Evolutionary conservation across 2,329 filamentous ascomycete species (phyloP), one percentile per base, ranked within the genome.

Genomic region (Cordyceps tenuipes): DNA sequence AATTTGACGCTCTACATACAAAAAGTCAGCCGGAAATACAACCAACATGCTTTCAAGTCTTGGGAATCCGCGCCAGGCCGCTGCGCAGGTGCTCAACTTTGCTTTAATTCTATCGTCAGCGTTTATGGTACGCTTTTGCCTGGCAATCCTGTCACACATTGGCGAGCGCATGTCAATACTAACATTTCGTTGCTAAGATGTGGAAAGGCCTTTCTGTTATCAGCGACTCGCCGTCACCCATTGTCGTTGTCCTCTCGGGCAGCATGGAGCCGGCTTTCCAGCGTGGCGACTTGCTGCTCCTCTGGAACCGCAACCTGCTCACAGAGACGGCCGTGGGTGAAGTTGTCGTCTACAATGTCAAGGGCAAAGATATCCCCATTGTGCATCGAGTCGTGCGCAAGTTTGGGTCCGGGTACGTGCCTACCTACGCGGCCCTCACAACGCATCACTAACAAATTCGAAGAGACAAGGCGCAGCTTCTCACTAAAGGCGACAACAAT

Each of bases 401-500:
- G 70, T 87, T 86, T 70, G 84, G 85, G 23, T 68, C 68, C 34
- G 84, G 84, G 78, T 82, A 69, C 61, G 79, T 43, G 34, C 13
- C 19, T 21, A n/a, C 49, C 23, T 39, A 13, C 13, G 15, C 34
- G 7, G 10, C 7, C 2, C n/a, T 13, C 13, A 21, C 2, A 29
- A 2, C 1, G 19, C 56, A 19, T 5, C 19, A 31, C 62, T 63
- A 62, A 62, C 60, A 19, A 3, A 13, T 8, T 19, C 39, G 49
- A 63, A 84, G 82, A 26, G 74, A 78, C 9, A 73, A 79, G 55
- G 83, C 84, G n/a, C 79, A 90, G 70, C 83, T 99, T 21, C 83
- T 99, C 60, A 99, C 94, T 39, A 99, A 99, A 76, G 94, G 94
- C 66, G 94, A 99, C 76, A 99, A 97, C 80, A 99, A 99, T 72